phyloP scores from a whole-genome alignment of 169 alveolate genomes.

The Eimeria zaria region DNA sequence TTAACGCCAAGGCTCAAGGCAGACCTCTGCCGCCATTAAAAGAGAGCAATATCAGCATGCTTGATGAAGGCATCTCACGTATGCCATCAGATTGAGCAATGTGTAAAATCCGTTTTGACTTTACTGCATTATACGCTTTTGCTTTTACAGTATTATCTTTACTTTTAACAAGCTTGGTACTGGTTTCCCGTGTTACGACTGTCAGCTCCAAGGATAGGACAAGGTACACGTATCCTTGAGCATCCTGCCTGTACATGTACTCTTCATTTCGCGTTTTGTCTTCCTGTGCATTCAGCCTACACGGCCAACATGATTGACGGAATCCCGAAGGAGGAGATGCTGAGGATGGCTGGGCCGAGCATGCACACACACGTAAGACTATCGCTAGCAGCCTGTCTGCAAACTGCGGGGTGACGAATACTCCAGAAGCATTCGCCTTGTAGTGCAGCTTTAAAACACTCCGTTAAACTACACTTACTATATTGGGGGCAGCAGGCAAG shows the following conservation, averaged over 20 bases:
- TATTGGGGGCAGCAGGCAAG: neutral
- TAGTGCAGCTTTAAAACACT: neutral
- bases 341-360: conserved; percentile 46
- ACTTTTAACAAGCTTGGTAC: neutral
- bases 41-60: conserved; percentile 31
- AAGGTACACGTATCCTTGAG: neutral
- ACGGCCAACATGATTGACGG: conserved; percentile 20
- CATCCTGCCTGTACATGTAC: neutral
- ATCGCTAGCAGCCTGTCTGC: neutral
- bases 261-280: neutral
- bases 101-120: neutral
- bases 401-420: neutral
- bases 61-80: conserved; percentile 10
- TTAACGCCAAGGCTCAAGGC: conserved; percentile 28
- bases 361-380: conserved; percentile 16
- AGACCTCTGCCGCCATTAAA: conserved; percentile 34
- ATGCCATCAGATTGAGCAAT: neutral
- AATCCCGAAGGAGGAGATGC: conserved; percentile 35
- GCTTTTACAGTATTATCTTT: neutral
- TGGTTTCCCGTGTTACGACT: too few relatives aligned
- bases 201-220: neutral
- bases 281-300: neutral
- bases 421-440: neutral
- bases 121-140: neutral
- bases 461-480: neutral